Conservation (phyloP, 192 early-diverging fungal genomes). For the Podila epicladia region DNA sequence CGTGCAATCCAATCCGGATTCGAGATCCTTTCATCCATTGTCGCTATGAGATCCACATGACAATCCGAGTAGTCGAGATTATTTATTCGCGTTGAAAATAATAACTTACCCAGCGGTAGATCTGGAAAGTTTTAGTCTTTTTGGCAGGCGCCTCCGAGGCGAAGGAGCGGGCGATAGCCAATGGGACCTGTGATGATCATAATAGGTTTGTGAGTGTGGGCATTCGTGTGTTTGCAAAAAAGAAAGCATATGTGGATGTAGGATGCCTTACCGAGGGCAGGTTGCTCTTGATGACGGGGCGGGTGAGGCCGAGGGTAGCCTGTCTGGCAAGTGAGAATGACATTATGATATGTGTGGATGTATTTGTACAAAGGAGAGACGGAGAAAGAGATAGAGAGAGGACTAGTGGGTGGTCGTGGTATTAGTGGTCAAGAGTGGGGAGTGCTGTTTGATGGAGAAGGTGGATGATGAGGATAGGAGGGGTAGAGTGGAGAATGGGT, state of each 20-base stretch:
- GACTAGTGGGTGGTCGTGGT: background rate
- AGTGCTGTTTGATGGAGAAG: background rate
- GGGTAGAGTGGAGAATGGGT: background rate
- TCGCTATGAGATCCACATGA: too few species aligned
- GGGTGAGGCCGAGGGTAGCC: constrained; percentile 38
- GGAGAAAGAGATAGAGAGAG: background rate
- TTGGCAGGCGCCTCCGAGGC: constrained; percentile 55
- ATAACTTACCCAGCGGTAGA: constrained; percentile 91
- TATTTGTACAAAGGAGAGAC: background rate
- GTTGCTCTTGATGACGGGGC: constrained; percentile 45
- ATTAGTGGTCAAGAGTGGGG: constrained; percentile 2
- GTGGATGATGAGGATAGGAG: constrained; percentile 3
- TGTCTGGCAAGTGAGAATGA: constrained; percentile 46
- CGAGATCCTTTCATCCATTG: too few species aligned
- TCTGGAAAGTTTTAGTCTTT: constrained; percentile 87
- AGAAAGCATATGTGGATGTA: background rate
- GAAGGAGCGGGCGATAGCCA: constrained; percentile 54
- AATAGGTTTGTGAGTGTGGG: background rate
- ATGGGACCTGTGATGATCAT: constrained; percentile 16
- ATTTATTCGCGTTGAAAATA: background rate
- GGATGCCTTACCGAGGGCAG: constrained; percentile 32
- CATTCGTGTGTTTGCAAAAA: background rate
- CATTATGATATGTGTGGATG: constrained; percentile 11
- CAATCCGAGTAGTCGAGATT: too few species aligned
- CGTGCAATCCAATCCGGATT: background rate